phyloP scores from a whole-genome alignment of 2,329 filamentous ascomycete species.

The Rutstroemia sp. region DNA sequence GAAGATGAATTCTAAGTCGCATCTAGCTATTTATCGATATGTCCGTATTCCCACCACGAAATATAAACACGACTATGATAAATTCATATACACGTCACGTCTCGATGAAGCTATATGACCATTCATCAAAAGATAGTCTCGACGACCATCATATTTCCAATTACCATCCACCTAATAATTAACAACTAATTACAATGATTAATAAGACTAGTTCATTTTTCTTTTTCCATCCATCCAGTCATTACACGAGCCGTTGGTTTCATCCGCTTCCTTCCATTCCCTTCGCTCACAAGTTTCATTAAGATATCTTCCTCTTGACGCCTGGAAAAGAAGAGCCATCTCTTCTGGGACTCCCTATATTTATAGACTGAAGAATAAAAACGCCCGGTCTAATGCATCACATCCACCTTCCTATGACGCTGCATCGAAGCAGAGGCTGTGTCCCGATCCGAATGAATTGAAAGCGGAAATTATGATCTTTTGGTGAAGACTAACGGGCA shows the following conservation, averaged over 20 bases:
- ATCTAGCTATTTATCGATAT: no score
- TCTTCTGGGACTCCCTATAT: neutral
- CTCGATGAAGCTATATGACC: no score
- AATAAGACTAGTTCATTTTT: neutral
- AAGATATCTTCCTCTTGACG: neutral
- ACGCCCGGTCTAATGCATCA: conserved; percentile 7
- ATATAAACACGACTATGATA: no score
- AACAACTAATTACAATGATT: neutral
- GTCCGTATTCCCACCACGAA: no score
- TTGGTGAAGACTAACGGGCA: conserved; percentile 10
- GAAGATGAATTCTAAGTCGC: no score
- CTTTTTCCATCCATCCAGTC: neutral
- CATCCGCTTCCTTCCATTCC: neutral
- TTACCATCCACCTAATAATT: neutral
- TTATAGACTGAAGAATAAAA: conserved; percentile 1
- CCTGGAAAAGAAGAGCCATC: neutral
- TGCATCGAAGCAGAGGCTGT: neutral
- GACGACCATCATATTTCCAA: neutral
- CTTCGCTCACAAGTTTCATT: neutral
- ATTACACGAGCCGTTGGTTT: neutral
- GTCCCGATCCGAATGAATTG: no score
- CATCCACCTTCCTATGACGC: conserved; percentile 3
- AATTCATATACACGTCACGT: no score
- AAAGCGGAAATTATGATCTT: neutral
- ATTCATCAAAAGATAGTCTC: neutral